Evolutionary conservation across 345 rosid species (phyloP).

Genomic region (Streptanthus diversifolius): DNA sequence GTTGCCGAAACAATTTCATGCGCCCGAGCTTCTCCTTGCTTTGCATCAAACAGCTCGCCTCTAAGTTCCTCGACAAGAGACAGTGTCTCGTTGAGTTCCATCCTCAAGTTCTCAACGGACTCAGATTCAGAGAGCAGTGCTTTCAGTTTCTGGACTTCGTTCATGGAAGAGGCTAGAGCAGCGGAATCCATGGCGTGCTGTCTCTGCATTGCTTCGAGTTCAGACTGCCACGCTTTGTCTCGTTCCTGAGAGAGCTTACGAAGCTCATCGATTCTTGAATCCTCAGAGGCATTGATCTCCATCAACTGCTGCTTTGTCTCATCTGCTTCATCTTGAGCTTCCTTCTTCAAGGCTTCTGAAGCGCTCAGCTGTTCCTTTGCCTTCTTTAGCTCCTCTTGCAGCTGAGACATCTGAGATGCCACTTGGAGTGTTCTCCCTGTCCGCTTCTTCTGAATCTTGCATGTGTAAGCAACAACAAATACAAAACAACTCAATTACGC

Average conservation of each 20-base stretch:
- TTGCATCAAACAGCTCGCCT: conserved; percentile 54
- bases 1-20: conserved; percentile 51
- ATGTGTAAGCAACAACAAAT: conserved; percentile 9
- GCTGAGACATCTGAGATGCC: conserved; percentile 65
- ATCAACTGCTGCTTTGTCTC: conserved; percentile 67
- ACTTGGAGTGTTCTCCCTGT: conserved; percentile 50
- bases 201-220: conserved; percentile 89
- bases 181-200: conserved; percentile 80
- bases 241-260: conserved; percentile 80
- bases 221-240: conserved; percentile 94
- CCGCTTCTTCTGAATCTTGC: conserved; percentile 56
- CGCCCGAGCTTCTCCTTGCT: conserved; percentile 77
- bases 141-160: conserved; percentile 87
- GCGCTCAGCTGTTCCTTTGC: conserved; percentile 65
- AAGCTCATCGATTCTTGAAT: conserved; percentile 73
- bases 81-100: conserved; percentile 66
- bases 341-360: conserved; percentile 67
- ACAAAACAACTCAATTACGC: not conserved
- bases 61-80: conserved; percentile 65
- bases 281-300: conserved; percentile 80
- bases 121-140: conserved; percentile 72
- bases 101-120: conserved; percentile 52
- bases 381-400: conserved; percentile 80
- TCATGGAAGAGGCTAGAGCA: conserved; percentile 73
- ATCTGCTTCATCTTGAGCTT: conserved; percentile 70